Conservation (phyloP, 352 stramenopile genomes). For the Phytophthora idaei region DNA sequence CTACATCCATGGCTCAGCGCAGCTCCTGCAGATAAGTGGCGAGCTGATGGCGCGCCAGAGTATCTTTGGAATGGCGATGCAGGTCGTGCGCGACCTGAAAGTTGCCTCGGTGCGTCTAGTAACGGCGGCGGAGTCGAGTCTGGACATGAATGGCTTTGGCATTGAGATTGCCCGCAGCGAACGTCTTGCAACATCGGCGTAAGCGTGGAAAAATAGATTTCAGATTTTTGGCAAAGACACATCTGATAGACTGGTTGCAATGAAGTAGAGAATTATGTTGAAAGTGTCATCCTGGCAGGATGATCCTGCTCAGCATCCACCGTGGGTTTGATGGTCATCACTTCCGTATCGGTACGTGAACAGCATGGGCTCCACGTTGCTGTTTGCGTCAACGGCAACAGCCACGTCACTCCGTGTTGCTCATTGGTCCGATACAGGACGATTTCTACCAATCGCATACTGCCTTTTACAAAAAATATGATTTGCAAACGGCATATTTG, state of each 20-base stretch:
- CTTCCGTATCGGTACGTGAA: constrained; percentile 1
- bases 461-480: neutral
- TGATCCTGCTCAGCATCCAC: no score
- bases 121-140: constrained; percentile 33
- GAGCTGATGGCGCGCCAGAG: constrained; percentile 82
- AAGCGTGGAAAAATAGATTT: constrained; percentile 8
- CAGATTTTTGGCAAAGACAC: neutral
- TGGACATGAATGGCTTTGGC: constrained; percentile 73
- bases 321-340: constrained; percentile 8
- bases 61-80: constrained; percentile 81
- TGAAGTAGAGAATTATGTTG: neutral
- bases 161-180: constrained; percentile 40
- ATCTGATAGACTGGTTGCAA: constrained; percentile 8
- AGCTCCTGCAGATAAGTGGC: constrained; percentile 74
- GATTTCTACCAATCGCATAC: neutral
- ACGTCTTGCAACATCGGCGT: constrained; percentile 21
- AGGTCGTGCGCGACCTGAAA: constrained; percentile 62
- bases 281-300: neutral
- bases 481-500: neutral
- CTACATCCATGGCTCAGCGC: constrained; percentile 57
- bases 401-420: constrained; percentile 20
- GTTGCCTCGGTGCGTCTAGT: constrained; percentile 59
- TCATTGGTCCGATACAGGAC: constrained; percentile 8
- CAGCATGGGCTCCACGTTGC: constrained; percentile 16
- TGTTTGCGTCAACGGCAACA: constrained; percentile 32